Base-by-base conservation (phyloP, 202 grass and related monocot species). In the Eragrostis tef region DNA sequence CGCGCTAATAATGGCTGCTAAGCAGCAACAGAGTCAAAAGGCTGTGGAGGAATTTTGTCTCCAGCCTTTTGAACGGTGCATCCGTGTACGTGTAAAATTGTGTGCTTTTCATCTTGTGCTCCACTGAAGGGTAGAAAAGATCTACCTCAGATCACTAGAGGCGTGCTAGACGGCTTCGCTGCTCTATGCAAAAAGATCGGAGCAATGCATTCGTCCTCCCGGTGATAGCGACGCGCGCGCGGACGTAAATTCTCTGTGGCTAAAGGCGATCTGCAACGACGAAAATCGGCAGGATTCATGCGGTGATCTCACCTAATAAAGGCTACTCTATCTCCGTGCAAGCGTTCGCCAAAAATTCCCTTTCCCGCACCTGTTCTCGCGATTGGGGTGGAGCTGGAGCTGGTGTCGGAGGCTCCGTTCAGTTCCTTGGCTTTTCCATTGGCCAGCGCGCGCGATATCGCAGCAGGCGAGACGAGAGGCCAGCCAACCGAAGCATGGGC, bases 131-230 rank as follows among this genome's bases (percentile, higher is more conserved):
- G 34, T 39, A 61, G 11, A 25, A 3, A 62, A 25, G 12, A 26
- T 10, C 22, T 17, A 71, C 7, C 3, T 29, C 6, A 15, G 45
- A 19, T 71, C 67, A 17, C 44, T 14, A 49, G 24, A 9, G 50
- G 16, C 54, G 11, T 45, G 74, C 59, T 78, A 65, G 75, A 78
- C 75, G 17, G 45, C 9, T 79, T 3, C 10, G 27, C 63, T 15
- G 76, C 59, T 36, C 0, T n/a, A 53, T 66, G 8, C 46, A 65
- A 15, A 25, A n/a, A n/a, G n/a, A 9, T 9, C 13, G 34, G 12
- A 24, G 3, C 36, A 26, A 44, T 44, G 72, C 26, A 75, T 22
- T 22, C 26, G 14, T 0, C 53, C 36, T 44, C 34, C 53, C 53
- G 17, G 1, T 5, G 1, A 44, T n/a, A 14, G 17, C 41, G 71